Percentiles rank a stretch among this genome's conserved stretches.
Evolutionary conservation across 2,329 filamentous ascomycete genomes (phyloP).

Genomic region (Dactylonectria estremocensis): DNA sequence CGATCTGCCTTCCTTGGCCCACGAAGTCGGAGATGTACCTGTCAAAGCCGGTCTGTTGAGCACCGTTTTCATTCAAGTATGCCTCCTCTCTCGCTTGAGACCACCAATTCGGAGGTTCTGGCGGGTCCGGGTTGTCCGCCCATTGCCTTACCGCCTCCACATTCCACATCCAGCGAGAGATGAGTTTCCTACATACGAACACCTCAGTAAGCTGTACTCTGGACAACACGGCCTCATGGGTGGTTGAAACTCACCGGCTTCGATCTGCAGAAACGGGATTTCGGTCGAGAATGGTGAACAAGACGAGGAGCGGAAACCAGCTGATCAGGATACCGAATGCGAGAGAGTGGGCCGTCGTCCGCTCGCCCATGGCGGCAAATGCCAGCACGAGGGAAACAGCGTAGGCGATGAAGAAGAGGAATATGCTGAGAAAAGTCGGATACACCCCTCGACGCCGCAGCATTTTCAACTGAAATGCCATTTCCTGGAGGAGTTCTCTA

Average conservation of each 20-base stretch:
- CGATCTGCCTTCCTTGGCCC: too few relatives aligned
- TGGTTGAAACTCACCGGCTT: background rate
- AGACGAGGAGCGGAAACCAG: constrained; percentile 20
- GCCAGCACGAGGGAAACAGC: constrained; percentile 19
- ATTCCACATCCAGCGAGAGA: too few relatives aligned
- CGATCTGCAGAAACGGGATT: constrained; percentile 22
- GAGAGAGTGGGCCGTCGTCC: constrained; percentile 4
- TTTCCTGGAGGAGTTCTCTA: constrained; percentile 4
- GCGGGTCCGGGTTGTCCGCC: too few relatives aligned
- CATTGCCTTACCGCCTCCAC: too few relatives aligned
- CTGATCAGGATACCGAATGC: constrained; percentile 13
- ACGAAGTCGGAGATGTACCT: too few relatives aligned
- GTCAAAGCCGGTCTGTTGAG: too few relatives aligned
- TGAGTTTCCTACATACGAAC: too few relatives aligned
- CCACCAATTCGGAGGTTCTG: too few relatives aligned
- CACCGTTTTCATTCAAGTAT: too few relatives aligned
- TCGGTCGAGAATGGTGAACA: constrained; percentile 25
- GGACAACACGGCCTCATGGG: too few relatives aligned
- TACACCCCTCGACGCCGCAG: constrained; percentile 14
- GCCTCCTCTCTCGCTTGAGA: too few relatives aligned
- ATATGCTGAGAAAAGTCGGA: constrained; percentile 15
- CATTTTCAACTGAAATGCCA: constrained; percentile 21
- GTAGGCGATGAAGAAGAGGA: constrained; percentile 16
- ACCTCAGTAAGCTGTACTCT: too few relatives aligned
- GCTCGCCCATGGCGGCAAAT: constrained; percentile 12